Evolutionary conservation across 441 rosid species (phyloP).

Genomic region (Erysimum pusillum): DNA sequence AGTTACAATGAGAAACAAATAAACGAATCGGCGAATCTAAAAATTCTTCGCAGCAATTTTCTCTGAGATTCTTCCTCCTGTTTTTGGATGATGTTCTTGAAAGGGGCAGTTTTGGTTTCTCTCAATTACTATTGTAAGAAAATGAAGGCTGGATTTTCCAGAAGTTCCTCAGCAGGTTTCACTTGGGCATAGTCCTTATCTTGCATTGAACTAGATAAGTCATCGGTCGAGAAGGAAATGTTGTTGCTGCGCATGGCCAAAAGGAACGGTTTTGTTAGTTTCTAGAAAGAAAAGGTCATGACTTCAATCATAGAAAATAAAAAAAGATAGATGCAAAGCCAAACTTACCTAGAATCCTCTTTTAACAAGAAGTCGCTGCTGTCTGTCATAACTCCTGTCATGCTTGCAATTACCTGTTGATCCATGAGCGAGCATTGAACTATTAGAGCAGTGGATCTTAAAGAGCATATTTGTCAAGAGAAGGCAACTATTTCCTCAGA

Average conservation of each 20-base stretch:
- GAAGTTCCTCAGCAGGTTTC: conserved; percentile 85
- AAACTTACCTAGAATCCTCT: conserved; percentile 83
- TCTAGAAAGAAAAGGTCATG: conserved; percentile 5
- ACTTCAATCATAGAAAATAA: neutral
- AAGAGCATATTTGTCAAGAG: neutral
- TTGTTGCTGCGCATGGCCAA: conserved; percentile 47
- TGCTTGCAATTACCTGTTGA: conserved; percentile 91
- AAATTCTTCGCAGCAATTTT: conserved; percentile 10
- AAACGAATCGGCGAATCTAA: conserved; percentile 30
- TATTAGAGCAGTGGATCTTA: conserved; percentile 18
- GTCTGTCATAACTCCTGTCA: conserved; percentile 95
- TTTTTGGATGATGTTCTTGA: conserved; percentile 30
- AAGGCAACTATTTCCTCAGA: conserved; percentile 1
- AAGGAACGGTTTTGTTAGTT: conserved; percentile 23
- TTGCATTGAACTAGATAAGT: conserved; percentile 80
- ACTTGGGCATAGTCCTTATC: conserved; percentile 90
- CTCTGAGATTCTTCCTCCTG: conserved; percentile 32
- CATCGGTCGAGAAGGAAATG: conserved; percentile 92
- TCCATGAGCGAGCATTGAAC: conserved; percentile 12
- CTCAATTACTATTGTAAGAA: conserved; percentile 59
- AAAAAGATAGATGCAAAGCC: conserved; percentile 14
- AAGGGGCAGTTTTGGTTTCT: conserved; percentile 27
- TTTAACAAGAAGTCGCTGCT: conserved; percentile 94
- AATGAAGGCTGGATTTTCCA: conserved; percentile 82
- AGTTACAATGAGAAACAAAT: conserved; percentile 19